A percentile compares a stretch with the other conserved stretches of the same genome.
These are phyloP conservation scores for Tolypocladium nubicola DNA, from an alignment of 2,329 filamentous ascomycete species.

Conservation along the genomic window DNA sequence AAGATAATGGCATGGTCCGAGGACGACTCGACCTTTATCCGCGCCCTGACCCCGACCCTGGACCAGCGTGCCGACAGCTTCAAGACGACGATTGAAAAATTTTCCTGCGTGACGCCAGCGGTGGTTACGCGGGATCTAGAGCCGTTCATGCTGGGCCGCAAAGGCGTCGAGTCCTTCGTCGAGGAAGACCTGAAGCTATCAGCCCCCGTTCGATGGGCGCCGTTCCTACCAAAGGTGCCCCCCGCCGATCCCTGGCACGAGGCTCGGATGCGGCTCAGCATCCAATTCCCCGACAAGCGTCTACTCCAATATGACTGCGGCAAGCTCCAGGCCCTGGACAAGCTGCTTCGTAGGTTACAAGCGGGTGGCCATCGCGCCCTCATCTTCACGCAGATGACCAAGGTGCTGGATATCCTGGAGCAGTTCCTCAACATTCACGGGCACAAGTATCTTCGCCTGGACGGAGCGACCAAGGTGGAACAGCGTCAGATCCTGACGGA, in stretches of 20 bases:
- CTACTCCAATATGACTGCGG: slow-evolving; percentile 97
- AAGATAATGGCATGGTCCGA: slow-evolving; percentile 67
- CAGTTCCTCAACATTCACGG: slow-evolving; percentile 97
- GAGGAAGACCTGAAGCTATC: slow-evolving; percentile 48
- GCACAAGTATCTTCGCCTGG: slow-evolving; percentile 89
- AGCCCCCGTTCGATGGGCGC: slow-evolving; percentile 42
- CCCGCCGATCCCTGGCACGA: slow-evolving; percentile 81
- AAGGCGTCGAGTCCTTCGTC: slow-evolving; percentile 45
- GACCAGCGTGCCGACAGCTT: slow-evolving; percentile 61
- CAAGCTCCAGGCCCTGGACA: slow-evolving; percentile 84
- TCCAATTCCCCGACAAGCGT: slow-evolving; percentile 92
- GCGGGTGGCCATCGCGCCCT: slow-evolving; percentile 84
- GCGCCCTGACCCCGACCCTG: slow-evolving; percentile 61
- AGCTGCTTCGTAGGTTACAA: slow-evolving; percentile 76
- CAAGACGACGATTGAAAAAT: slow-evolving; percentile 71
- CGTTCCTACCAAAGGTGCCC: slow-evolving; percentile 44
- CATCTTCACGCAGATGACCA: slow-evolving; percentile 99
- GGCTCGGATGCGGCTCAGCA: slow-evolving; percentile 81
- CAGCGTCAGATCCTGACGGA: slow-evolving; percentile 92
- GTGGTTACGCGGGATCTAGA: slow-evolving; percentile 74
- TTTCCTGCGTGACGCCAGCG: slow-evolving; percentile 84
- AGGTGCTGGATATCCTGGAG: slow-evolving; percentile 93
- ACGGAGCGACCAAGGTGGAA: slow-evolving; percentile 94
- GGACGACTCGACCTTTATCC: slow-evolving; percentile 53
- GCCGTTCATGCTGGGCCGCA: slow-evolving; percentile 52